Evolutionary conservation across 345 rosid species (phyloP).

Genomic region (Heritiera fomes): DNA sequence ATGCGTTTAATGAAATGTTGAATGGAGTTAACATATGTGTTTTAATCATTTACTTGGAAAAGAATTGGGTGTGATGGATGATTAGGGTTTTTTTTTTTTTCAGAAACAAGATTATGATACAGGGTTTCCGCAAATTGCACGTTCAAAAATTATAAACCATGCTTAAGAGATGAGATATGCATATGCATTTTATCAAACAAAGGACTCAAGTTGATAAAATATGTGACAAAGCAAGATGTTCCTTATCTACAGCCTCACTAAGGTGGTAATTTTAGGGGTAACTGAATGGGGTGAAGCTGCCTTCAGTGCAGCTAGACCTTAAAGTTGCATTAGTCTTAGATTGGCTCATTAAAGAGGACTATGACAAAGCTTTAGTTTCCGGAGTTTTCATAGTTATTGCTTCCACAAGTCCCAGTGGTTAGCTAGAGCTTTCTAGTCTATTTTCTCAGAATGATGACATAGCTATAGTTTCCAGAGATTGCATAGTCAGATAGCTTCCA

Average conservation of each 20-base stretch:
- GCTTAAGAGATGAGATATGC: not conserved
- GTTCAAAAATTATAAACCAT: not conserved
- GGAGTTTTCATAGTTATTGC: not conserved
- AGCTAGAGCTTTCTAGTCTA: not conserved
- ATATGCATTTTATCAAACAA: not conserved
- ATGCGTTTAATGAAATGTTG: not conserved
- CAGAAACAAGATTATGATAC: not conserved
- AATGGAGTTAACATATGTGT: not conserved
- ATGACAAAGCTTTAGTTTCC: not conserved
- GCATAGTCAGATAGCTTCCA: not conserved
- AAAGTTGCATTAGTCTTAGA: not conserved
- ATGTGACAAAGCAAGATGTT: not conserved
- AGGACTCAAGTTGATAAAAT: not conserved
- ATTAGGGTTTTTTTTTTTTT: not conserved
- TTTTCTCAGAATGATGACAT: not conserved
- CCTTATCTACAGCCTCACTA: not conserved
- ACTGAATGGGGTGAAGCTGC: not conserved
- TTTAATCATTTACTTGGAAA: not conserved
- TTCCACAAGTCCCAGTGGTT: not conserved
- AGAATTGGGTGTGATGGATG: not conserved
- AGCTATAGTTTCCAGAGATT: not conserved
- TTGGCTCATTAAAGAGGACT: not conserved
- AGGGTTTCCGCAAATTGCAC: not conserved
- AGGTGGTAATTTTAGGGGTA: not conserved
- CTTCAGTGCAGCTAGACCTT: constrained; percentile 1